A percentile compares a stretch with the other conserved stretches of the same genome.
Evolutionary conservation across 495 filamentous ascomycete species (phyloP).

Genomic region (Xylaria castorea): DNA sequence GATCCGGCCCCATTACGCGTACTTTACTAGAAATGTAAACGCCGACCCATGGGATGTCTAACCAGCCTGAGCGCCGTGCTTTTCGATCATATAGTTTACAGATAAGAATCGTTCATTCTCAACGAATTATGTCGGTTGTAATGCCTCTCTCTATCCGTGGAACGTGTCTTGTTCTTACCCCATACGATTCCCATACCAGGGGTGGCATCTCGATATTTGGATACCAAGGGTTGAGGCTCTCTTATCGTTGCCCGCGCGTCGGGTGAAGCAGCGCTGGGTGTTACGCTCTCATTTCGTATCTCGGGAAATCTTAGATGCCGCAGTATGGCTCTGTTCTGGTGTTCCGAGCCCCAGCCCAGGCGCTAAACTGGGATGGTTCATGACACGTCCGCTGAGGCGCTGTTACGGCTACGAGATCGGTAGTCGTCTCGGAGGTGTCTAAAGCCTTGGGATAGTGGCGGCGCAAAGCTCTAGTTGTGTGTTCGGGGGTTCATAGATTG

Average conservation of each 20-base stretch:
- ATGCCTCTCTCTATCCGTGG: background rate
- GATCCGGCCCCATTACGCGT: background rate
- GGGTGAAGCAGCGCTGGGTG: background rate
- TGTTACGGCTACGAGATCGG: background rate
- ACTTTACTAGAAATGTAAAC: background rate
- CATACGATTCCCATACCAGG: background rate
- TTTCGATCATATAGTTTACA: constrained; percentile 39
- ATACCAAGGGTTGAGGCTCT: background rate
- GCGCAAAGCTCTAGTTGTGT: background rate
- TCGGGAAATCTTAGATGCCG: background rate
- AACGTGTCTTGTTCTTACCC: background rate
- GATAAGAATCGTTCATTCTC: constrained; percentile 26
- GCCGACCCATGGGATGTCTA: constrained; percentile 2
- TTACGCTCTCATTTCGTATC: background rate
- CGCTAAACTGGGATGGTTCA: background rate
- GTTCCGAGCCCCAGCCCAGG: background rate
- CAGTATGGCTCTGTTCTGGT: background rate
- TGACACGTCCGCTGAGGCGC: background rate
- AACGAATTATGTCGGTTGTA: background rate
- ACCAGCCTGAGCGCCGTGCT: constrained; percentile 30
- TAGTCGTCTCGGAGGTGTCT: background rate
- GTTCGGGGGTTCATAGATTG: background rate
- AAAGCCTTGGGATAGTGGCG: background rate
- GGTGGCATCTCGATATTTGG: background rate
- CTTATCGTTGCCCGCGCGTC: background rate